Evolutionary conservation across 441 rosid genomes (phyloP), one percentile per base, ranked within the genome.

Genomic region (Pelargonium exstipulatum): DNA sequence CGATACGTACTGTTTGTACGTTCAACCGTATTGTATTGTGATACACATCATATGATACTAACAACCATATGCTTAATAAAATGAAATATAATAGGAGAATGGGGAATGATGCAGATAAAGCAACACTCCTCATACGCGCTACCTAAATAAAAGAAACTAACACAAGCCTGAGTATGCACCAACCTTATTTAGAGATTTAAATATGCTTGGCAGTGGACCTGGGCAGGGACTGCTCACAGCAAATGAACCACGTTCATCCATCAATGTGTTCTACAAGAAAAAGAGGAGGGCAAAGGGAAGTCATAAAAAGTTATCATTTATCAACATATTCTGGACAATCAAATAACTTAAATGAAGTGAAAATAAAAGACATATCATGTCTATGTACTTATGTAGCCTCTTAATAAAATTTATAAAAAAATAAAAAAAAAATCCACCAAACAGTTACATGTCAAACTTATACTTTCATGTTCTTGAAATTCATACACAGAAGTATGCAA

Each of bases 211-310:
- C 71, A 93, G 75, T 35, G 88, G 87, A 13, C 90, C 91, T n/a
- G 96, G 95, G 79, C 79, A 84, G 3, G 93, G 93, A 76, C 84
- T 79, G 22, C 91, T 49, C 65, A 92, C 77, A 48, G 97, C 82
- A 68, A 94, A 79, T 2, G 98, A 94, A 77, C 86, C 87, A 62
- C 96, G 90, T 69, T 90, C 96, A 80, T 94, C 98, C 57, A 94
- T 83, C 71, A 94, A 76, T 70, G 85, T 79, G 79, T 91, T 94
- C 98, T 94, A 78, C 79, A 78, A 3, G 16, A 72, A 69, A 60
- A 51, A 40, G 42, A 17, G 49, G 53, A 4, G 17, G 58, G 51
- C 68, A 69, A 35, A 14, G 62, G 62, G 46, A 51, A 24, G 26
- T 24, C 60, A 51, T 55, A 26, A 46, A 22, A 62, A 24, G 17